Base-by-base conservation (phyloP, 75 land plant species). In the Chamaecyparis obtusa region DNA sequence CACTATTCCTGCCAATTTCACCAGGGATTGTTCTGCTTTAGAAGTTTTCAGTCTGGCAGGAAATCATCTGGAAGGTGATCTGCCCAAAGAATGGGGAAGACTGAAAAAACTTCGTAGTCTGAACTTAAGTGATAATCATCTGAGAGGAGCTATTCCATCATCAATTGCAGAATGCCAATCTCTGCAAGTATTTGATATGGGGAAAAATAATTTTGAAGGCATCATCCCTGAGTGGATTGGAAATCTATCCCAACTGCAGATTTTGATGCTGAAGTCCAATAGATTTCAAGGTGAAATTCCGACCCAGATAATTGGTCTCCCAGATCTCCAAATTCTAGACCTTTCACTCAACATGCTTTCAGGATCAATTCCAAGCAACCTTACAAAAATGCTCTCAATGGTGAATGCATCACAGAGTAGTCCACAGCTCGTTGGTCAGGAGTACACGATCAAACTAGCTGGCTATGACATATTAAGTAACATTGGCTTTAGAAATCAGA, bases 291-390 rank as follows among this genome's bases (percentile, higher is more conserved):
- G 97, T 39, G 76, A 16, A 7, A 85, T 97, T 83, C 97, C 97
- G 32, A n/a, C 55, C 1, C 89, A 88, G 16, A 75, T 96, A 15
- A 91, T 89, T 5, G 84, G 84, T 7, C 92, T 96, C 21, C 86
- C 90, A 33, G 78, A 54, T 41, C 93, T 96, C 37, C 92, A 92
- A 76, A 89, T 86, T 24, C 94, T 96, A 0, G 85, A 77, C 36
- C 83, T 96, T 74, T 48, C 74, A 27, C 57, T 76, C 49, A 97
- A 97, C 74, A 33, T 55, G 1, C 87, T 95, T 10, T 86, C 90
- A 57, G 96, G 99, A 33, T 14, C 81, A 9, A 88, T 97, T 36
- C 96, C 97, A 11, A 86, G 85, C 32, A 74, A 84, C 83, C 83
- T 90, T 80, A 90, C 87, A 30, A 96, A 96, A 86, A 16, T 46